A percentile compares a stretch with the other conserved stretches of the same genome.
Conservation (phyloP, 345 rosid species). For the Schrenkiella parvula region DNA sequence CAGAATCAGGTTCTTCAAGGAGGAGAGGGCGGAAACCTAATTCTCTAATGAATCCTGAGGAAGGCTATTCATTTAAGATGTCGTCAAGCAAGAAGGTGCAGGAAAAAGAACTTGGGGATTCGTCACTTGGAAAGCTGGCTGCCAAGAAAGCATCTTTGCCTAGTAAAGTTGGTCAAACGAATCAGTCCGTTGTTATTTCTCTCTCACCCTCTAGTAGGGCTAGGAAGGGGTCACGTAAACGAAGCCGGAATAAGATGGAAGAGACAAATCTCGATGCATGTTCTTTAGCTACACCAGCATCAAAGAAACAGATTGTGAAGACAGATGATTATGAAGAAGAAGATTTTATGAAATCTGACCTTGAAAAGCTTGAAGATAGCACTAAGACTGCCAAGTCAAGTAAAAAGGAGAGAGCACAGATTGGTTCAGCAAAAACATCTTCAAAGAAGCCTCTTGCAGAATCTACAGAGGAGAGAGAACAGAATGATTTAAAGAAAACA, state of each 20-base stretch:
- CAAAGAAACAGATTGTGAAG: slow-evolving; percentile 20
- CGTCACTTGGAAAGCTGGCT: slow-evolving; percentile 28
- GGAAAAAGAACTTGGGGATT: slow-evolving; percentile 27
- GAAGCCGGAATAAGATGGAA: slow-evolving; percentile 37
- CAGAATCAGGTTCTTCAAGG: slow-evolving; percentile 28
- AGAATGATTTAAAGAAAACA: slow-evolving; percentile 23
- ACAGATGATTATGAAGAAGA: slow-evolving; percentile 30
- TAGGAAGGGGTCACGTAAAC: slow-evolving; percentile 28
- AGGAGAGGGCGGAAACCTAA: slow-evolving; percentile 65
- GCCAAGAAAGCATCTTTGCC: slow-evolving; percentile 34
- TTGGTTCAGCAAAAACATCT: slow-evolving; percentile 25
- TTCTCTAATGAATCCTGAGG: slow-evolving; percentile 61
- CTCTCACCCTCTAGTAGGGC: slow-evolving; percentile 11
- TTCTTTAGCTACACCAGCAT: slow-evolving; percentile 12
- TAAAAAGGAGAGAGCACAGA: slow-evolving; percentile 16
- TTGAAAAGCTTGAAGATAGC: slow-evolving; percentile 22
- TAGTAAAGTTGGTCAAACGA: slow-evolving; percentile 29
- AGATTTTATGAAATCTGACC: slow-evolving; percentile 20
- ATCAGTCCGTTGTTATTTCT: slow-evolving; percentile 28
- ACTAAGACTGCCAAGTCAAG: slow-evolving; percentile 29
- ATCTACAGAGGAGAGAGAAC: slow-evolving; percentile 13
- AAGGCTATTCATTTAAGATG: slow-evolving; percentile 42
- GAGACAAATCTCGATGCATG: slow-evolving; percentile 30
- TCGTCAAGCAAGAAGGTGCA: slow-evolving; percentile 31
- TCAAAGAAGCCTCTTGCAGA: slow-evolving; percentile 21